These are phyloP conservation scores for Coelastrella sp. DNA, from an alignment of 139 green algal genomes.

Conservation along the genomic window DNA sequence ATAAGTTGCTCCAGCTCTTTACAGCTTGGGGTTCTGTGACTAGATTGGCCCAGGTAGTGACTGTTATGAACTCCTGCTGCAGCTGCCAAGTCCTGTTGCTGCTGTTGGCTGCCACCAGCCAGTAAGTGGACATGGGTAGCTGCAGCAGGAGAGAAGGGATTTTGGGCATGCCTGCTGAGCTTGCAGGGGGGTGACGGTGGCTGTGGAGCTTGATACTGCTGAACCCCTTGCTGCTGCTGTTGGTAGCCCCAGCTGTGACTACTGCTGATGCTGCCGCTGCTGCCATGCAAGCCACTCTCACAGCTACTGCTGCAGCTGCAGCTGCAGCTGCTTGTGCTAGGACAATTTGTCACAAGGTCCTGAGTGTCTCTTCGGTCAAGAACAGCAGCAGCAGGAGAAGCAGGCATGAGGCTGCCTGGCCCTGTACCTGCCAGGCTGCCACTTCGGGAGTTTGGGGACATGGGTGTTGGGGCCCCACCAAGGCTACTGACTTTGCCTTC, in stretches of 20 bases:
- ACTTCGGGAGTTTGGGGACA: background rate
- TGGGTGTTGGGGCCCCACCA: background rate
- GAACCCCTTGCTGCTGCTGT: conserved; percentile 20
- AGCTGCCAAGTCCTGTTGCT: background rate
- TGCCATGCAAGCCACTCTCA: background rate
- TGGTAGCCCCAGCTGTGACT: conserved; percentile 35
- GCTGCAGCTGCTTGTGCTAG: conserved; percentile 36
- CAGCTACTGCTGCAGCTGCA: conserved; percentile 33
- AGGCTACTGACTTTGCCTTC: conserved; percentile 11
- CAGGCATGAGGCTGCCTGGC: conserved; percentile 5
- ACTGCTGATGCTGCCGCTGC: conserved; percentile 29
- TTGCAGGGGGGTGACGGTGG: conserved; percentile 21
- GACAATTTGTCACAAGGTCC: background rate
- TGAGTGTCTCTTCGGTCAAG: background rate
- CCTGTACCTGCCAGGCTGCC: background rate
- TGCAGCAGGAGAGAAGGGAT: background rate
- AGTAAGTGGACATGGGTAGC: background rate
- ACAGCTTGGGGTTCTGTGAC: background rate
- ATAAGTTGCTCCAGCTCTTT: conserved; percentile 27
- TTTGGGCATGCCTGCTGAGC: background rate
- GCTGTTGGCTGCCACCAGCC: background rate
- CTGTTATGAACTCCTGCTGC: background rate
- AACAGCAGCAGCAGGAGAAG: conserved; percentile 10
- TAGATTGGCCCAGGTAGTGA: no score
- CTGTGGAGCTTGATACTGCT: conserved; percentile 15